Conservation (phyloP, 257 asterid genomes). For the Striga asiatica region DNA sequence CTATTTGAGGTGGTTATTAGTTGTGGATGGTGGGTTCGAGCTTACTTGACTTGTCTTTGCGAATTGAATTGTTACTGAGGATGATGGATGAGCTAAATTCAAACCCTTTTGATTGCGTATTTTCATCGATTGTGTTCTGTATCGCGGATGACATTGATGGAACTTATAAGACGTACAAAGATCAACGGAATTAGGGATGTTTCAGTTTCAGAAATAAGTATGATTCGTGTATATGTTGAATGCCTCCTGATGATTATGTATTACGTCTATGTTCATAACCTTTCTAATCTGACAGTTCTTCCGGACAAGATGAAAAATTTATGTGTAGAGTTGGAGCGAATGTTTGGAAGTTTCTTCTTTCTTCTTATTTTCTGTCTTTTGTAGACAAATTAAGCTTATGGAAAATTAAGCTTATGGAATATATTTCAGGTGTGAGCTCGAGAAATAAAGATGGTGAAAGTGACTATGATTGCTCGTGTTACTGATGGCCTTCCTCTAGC, state of each 20-base stretch:
- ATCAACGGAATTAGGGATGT: neutral
- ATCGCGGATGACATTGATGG: too few species aligned
- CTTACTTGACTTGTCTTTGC: neutral
- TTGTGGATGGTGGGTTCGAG: neutral
- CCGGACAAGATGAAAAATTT: too few species aligned
- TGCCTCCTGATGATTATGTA: neutral
- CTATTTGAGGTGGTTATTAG: neutral
- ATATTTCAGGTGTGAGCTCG: slow-evolving; percentile 26
- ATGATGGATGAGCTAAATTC: neutral
- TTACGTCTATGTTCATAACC: neutral
- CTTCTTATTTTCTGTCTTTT: too few species aligned
- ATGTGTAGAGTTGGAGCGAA: too few species aligned
- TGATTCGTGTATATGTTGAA: neutral
- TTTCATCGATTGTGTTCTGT: too few species aligned
- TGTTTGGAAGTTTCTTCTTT: too few species aligned
- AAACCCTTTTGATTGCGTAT: neutral
- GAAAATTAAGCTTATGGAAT: too few species aligned
- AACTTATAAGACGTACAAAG: too few species aligned
- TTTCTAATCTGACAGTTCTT: neutral
- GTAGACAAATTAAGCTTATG: slow-evolving; percentile 1
- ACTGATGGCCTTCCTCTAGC: slow-evolving; percentile 91
- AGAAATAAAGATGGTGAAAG: slow-evolving; percentile 61
- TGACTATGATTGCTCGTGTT: slow-evolving; percentile 94
- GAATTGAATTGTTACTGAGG: neutral
- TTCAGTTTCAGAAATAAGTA: neutral